Evolutionary conservation across 495 filamentous ascomycete genomes (phyloP).

Genomic region (Aspergillus affinis): DNA sequence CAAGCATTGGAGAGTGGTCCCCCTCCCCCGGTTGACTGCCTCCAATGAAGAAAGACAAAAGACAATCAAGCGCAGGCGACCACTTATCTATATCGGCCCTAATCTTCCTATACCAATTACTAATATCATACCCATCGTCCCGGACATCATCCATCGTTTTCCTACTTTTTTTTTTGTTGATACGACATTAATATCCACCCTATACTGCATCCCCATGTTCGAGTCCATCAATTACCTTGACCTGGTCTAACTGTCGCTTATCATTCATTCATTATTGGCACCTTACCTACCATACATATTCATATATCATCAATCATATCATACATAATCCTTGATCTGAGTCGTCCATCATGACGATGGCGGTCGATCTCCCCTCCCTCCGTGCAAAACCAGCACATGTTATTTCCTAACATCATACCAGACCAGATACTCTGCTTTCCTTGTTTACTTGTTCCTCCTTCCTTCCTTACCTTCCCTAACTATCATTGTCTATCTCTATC

Average conservation of each 20-base stretch:
- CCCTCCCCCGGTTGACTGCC: neutral
- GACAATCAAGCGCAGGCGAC: neutral
- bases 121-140: neutral
- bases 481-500: conserved; percentile 6
- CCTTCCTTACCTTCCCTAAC: neutral
- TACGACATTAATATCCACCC: neutral
- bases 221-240: neutral
- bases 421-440: neutral
- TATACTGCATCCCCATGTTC: neutral
- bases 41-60: neutral
- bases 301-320: no score
- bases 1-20: neutral
- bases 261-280: neutral
- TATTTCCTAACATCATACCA: neutral
- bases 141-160: neutral
- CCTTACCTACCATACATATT: neutral
- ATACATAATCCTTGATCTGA: neutral
- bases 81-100: neutral
- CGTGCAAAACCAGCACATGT: neutral
- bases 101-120: neutral
- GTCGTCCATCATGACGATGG: neutral
- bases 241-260: neutral
- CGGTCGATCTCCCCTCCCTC: no score
- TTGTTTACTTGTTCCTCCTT: neutral
- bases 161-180: neutral